Evolutionary conservation across 345 rosid species (phyloP), one percentile per base, ranked within the genome.

Genomic region (Hevea brasiliensis): DNA sequence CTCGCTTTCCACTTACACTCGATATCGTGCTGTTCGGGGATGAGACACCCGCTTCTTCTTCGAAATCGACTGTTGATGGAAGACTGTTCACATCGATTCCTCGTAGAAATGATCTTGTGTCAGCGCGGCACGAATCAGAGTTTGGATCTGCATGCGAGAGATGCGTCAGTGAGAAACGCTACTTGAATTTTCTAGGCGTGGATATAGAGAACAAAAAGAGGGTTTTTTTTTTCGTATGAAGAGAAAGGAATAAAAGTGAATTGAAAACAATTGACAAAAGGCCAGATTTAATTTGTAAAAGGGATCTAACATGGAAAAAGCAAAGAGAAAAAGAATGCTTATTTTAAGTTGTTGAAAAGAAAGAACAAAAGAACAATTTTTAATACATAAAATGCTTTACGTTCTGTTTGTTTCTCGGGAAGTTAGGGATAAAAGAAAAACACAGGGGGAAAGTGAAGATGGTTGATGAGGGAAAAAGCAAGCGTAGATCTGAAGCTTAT

Each of bases 21-120:
- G 99, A 96, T 61, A 96, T 75, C 53, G 99, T 93, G 74, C 99
- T 96, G 83, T 93, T 93, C 2, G 97, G 99, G 0, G 98, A 96
- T 8, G 98, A 93, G 26, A 85, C 93, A 12, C 91, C 97, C 8
- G 87, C 91, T 51, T 91, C 97, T 72, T 96, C 97, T 29, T 93
- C 95, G 67, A 88, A 87, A 71, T 87, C 91, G 21, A 59, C 86
- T 26, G 87, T 77, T 0, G 93, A 74, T 51, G 99, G 98, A 51
- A 89, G 71, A 68, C 87, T 72, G 84, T 96, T 96, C 83, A 96
- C 98, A 82, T 96, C 98, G 79, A 93, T 93, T 65, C 98, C 94
- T 15, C 90, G 73, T 35, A 88, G 78, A 61, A 88, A 86, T 0
- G 91, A 83, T 69, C 86, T 80, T n/a, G 88, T 77, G 67, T 85